Conservation (phyloP, 371 early-diverging fungal genomes). For the Globomyces sp. region DNA sequence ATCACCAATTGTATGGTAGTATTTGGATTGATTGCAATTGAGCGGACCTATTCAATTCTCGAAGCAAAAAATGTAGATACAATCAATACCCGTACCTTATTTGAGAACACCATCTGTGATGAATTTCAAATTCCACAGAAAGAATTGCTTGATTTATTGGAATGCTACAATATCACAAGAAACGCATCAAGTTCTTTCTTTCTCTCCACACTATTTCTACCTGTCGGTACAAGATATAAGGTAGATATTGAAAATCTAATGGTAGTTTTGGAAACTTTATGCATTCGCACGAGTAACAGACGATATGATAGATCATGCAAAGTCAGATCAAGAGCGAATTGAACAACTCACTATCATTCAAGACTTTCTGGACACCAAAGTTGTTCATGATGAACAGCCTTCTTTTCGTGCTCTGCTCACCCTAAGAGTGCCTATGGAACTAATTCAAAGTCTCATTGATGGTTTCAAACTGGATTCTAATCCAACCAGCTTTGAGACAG, state of each 20-base stretch:
- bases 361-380: not conserved
- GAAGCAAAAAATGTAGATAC: not conserved
- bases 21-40: slow-evolving; percentile 57
- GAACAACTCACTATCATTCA: not conserved
- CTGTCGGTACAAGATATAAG: slow-evolving; percentile 33
- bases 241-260: no score
- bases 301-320: slow-evolving; percentile 50
- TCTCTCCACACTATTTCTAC: slow-evolving; percentile 19
- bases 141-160: not conserved
- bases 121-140: not conserved
- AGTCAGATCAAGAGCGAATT: not conserved
- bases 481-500: slow-evolving; percentile 25
- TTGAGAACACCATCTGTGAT: not conserved
- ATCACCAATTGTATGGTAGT: slow-evolving; percentile 59
- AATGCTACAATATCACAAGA: not conserved
- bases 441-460: slow-evolving; percentile 50
- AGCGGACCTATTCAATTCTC: slow-evolving; percentile 36
- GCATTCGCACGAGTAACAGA: slow-evolving; percentile 63
- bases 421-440: slow-evolving; percentile 39
- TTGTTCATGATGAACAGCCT: not conserved
- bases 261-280: slow-evolving; percentile 48
- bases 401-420: slow-evolving; percentile 21
- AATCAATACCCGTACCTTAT: not conserved
- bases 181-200: not conserved
- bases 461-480: slow-evolving; percentile 56